phyloP scores from a whole-genome alignment of 495 filamentous ascomycete genomes.

The Achaetomiella virescens region DNA sequence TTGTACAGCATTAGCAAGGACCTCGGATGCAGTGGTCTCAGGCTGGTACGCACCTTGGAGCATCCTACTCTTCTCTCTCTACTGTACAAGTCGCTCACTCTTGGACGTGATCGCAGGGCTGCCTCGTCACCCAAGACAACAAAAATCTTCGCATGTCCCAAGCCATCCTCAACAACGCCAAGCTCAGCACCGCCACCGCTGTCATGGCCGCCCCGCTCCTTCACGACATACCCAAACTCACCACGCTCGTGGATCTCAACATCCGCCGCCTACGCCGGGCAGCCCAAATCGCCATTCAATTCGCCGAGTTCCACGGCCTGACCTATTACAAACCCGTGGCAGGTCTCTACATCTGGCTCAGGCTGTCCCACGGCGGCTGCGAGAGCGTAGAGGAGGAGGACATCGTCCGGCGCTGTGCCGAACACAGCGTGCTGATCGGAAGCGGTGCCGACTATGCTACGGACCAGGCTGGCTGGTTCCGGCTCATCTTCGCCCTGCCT shows the following conservation, averaged over 20 bases:
- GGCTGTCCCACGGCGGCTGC: neutral
- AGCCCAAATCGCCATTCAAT: neutral
- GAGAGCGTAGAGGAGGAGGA: neutral
- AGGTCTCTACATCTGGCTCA: neutral
- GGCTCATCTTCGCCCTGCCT: neutral
- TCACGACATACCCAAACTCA: neutral
- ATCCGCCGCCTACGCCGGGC: neutral
- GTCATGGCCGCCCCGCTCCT: too few species aligned
- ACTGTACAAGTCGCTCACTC: too few species aligned
- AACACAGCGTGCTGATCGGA: neutral
- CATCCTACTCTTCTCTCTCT: too few species aligned
- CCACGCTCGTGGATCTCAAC: neutral
- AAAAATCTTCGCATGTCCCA: neutral
- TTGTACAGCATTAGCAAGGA: neutral
- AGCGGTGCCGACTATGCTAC: neutral
- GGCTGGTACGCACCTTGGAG: neutral
- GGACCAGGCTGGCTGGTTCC: neutral
- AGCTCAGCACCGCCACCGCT: neutral
- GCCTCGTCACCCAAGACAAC: neutral
- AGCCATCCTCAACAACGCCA: neutral
- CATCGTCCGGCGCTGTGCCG: neutral
- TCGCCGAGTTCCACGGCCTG: neutral
- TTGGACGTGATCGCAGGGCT: too few species aligned
- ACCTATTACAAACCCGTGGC: neutral
- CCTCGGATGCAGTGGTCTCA: neutral